Conservation (phyloP, 2,329 filamentous ascomycete species). For the Dryadomyces quercus-mongolicae region DNA sequence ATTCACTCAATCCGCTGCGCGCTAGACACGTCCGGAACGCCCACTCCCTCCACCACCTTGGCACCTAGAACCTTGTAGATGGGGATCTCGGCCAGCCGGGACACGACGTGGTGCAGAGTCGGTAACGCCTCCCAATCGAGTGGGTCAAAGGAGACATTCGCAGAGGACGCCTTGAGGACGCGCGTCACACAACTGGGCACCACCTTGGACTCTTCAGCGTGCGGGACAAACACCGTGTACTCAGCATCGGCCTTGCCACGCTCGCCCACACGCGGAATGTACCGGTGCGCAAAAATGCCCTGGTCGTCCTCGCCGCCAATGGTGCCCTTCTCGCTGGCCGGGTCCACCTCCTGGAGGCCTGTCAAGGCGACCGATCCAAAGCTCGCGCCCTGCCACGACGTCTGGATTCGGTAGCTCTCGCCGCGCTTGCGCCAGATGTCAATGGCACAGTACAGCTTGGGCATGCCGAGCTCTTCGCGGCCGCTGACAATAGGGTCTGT, state of each 20-base stretch:
- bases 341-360: conserved; percentile 11
- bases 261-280: conserved; percentile 41
- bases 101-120: conserved; percentile 46
- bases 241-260: conserved; percentile 39
- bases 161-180: conserved; percentile 25
- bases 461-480: conserved; percentile 49
- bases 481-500: conserved; percentile 49
- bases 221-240: conserved; percentile 31
- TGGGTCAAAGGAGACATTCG: conserved; percentile 33
- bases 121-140: conserved; percentile 42
- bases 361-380: conserved; percentile 14
- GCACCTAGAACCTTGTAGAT: conserved; percentile 42
- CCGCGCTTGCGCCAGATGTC: conserved; percentile 23
- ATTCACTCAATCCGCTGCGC: not conserved
- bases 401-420: conserved; percentile 24
- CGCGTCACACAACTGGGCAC: conserved; percentile 16
- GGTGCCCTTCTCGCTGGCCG: conserved; percentile 3
- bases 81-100: conserved; percentile 40
- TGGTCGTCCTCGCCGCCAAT: conserved; percentile 25
- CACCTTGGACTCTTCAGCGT: conserved; percentile 22
- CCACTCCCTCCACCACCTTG: conserved; percentile 40
- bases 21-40: conserved; percentile 32
- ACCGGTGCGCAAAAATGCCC: conserved; percentile 42
- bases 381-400: conserved; percentile 26
- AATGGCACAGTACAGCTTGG: conserved; percentile 43